A percentile compares a stretch with the other conserved stretches of the same genome.
These are phyloP conservation scores for Ammopiptanthus mongolicus DNA, from an alignment of 306 rosid species.

Conservation along the genomic window DNA sequence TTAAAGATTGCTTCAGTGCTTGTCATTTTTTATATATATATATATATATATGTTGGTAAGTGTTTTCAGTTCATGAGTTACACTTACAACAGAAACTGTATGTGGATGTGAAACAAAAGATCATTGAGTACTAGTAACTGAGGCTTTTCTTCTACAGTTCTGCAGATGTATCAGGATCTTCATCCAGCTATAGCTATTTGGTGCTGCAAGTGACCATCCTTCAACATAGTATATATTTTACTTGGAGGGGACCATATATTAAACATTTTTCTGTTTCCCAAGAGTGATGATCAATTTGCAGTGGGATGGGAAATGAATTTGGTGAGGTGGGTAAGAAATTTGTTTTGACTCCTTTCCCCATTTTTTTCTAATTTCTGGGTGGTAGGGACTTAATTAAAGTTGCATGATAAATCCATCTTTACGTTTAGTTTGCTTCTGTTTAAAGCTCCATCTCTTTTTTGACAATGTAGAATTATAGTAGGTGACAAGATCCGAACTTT, in stretches of 20 bases:
- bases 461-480: constrained; percentile 19
- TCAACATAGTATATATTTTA: background rate
- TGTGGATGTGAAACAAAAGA: background rate
- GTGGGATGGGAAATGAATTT: constrained; percentile 10
- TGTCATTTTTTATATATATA: background rate
- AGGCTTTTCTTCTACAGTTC: background rate
- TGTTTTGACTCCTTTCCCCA: background rate
- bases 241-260: background rate
- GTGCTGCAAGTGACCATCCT: background rate
- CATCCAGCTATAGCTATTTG: background rate
- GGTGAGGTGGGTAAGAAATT: constrained; percentile 12
- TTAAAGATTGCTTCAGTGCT: background rate
- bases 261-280: background rate
- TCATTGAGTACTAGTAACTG: background rate
- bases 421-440: constrained; percentile 32
- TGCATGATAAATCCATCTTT: constrained; percentile 14
- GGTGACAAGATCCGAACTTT: constrained; percentile 31
- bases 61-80: constrained; percentile 1
- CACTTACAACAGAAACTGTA: background rate
- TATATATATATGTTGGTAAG: background rate
- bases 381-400: constrained; percentile 30
- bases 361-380: background rate
- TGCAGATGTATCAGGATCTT: constrained; percentile 10
- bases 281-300: background rate
- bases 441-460: constrained; percentile 29